Evolutionary conservation across 2,329 filamentous ascomycete species (phyloP), one percentile per base, ranked within the genome.

Genomic region (Monilinia fructicola): DNA sequence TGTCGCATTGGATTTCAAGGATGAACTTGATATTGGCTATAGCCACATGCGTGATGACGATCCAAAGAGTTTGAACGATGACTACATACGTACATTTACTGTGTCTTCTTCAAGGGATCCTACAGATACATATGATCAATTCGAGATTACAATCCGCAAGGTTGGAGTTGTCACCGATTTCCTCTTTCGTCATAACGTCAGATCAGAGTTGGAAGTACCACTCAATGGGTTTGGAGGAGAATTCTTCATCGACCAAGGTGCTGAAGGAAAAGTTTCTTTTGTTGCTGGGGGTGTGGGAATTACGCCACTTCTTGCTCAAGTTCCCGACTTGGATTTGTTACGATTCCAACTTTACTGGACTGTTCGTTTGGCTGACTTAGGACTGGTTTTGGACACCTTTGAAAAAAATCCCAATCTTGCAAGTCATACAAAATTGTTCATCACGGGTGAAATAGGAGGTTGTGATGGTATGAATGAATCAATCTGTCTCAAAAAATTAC

Each of bases 31-130:
- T 69, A 77, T 82, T 14, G 92, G 92, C 0, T 96, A 92, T 77
- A 85, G 83, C 59, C 93, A 96, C 75, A 96, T 96, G 92, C 82
- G 87, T 3, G 88, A 96, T 69, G 86, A 90, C 67, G 91, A 96
- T 71, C 92, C 92, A 6, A 83, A 83, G 70, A 90, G 87, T 71
- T 76, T 96, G 21, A 97, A 96, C 72, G 92, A 96, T 74, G 92
- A 97, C 75, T 93, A 87, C 69, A 81, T 95, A 5, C 82, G 92
- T 38, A 96, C 92, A 0, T 96, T 96, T 74, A 96, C 92, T 2
- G 83, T 96, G 0, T 91, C 89, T 1, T 91, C 84, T 2, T 77
- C 68, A 2, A 69, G 72, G 56, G 68, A 72, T 65, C 48, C 61
- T 6, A 53, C 56, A 14, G 60, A 68, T 26, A 69, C 62, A 9